Evolutionary conservation across 2,329 filamentous ascomycete genomes (phyloP).

Genomic region (Microdochium paspali): DNA sequence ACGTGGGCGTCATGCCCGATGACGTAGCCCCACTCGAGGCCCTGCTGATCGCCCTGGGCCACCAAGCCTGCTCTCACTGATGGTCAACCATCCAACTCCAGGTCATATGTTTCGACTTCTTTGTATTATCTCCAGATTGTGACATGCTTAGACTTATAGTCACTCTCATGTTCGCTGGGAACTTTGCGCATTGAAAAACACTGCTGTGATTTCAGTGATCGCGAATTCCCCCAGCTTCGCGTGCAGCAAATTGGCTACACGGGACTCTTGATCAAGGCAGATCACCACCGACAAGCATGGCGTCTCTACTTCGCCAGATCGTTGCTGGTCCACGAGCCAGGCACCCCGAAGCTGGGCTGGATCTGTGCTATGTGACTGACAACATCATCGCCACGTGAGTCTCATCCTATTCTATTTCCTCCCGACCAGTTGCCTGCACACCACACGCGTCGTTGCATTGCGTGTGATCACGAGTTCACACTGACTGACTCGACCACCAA

Average conservation of each 20-base stretch:
- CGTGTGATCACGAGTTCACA: not conserved
- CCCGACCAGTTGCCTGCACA: not conserved
- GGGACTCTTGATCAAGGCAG: conserved; percentile 3
- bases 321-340: conserved; percentile 78
- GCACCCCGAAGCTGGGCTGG: conserved; percentile 80
- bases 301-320: conserved; percentile 78
- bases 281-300: conserved; percentile 35
- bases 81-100: no score
- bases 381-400: conserved; percentile 56
- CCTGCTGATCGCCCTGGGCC: not conserved
- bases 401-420: not conserved
- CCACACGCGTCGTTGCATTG: not conserved
- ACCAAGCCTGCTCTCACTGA: not conserved
- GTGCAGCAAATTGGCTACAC: no score
- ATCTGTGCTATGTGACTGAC: conserved; percentile 92
- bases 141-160: no score
- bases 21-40: not conserved
- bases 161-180: no score
- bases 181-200: no score
- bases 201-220: no score
- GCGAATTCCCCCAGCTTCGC: no score
- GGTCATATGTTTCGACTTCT: no score
- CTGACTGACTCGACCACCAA: not conserved
- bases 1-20: not conserved
- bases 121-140: no score